These are phyloP conservation scores for Euphorbia peplus DNA, from an alignment of 345 rosid species.

Conservation along the genomic window DNA sequence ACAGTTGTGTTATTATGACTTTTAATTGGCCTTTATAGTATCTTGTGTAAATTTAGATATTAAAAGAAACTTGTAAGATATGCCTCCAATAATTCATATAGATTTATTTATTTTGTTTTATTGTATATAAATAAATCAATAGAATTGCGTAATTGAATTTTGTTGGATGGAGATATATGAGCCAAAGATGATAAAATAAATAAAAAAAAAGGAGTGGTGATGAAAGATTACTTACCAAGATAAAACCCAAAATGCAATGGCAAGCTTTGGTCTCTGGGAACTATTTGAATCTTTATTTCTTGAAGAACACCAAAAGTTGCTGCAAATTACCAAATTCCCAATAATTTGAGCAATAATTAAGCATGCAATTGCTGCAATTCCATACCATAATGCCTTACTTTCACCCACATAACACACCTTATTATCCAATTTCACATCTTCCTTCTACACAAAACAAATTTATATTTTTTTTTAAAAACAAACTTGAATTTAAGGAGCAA, in stretches of 20 bases:
- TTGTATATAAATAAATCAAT: too few species aligned
- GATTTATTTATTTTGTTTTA: too few species aligned
- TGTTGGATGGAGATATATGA: not conserved
- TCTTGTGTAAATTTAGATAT: too few species aligned
- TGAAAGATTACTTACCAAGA: conserved; percentile 57
- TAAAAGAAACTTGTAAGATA: too few species aligned
- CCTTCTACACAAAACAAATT: conserved; percentile 34
- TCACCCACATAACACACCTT: conserved; percentile 53
- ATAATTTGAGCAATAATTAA: conserved; percentile 48
- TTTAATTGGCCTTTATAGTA: too few species aligned
- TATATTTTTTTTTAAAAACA: not conserved
- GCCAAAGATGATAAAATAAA: not conserved
- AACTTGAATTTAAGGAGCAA: not conserved
- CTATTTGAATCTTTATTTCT: conserved; percentile 16
- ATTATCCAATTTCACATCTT: conserved; percentile 56
- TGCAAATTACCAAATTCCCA: conserved; percentile 44
- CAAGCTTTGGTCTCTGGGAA: conserved; percentile 24
- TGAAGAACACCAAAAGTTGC: conserved; percentile 22
- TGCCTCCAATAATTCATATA: too few species aligned
- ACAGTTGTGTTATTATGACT: too few species aligned
- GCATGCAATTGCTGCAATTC: conserved; percentile 49
- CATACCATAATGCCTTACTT: conserved; percentile 48
- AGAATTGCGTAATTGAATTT: not conserved
- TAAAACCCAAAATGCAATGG: conserved; percentile 36
- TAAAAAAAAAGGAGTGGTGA: not conserved